phyloP scores from a whole-genome alignment of 306 rosid genomes.

The Begonia masoniana region DNA sequence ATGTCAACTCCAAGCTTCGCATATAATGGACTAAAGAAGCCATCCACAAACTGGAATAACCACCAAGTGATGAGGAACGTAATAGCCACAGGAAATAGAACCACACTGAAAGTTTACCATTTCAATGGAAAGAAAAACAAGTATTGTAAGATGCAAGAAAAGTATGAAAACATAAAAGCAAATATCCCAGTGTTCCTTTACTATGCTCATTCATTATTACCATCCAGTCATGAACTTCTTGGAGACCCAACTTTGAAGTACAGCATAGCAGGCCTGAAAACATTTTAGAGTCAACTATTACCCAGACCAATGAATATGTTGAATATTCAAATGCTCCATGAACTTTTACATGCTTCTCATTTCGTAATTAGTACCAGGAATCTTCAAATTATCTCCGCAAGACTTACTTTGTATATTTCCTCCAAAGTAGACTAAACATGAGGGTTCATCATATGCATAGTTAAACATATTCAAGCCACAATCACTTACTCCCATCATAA shows the following conservation, averaged over 20 bases:
- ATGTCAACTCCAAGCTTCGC: constrained; percentile 31
- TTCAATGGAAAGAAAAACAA: background rate
- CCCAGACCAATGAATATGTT: background rate
- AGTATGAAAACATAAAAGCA: background rate
- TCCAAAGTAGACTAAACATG: too few species aligned
- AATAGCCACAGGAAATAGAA: constrained; percentile 39
- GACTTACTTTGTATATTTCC: too few species aligned
- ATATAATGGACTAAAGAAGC: constrained; percentile 37
- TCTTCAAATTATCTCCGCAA: too few species aligned
- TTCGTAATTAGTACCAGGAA: too few species aligned
- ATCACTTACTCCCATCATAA: too few species aligned
- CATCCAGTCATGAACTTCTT: constrained; percentile 46
- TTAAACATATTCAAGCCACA: too few species aligned
- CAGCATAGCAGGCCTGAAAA: constrained; percentile 41
- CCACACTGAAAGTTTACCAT: constrained; percentile 26
- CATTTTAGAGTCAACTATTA: constrained; percentile 4
- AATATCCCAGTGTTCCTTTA: background rate
- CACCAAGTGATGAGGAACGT: constrained; percentile 42
- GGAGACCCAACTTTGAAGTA: constrained; percentile 40
- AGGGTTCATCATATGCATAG: too few species aligned
- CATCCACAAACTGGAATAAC: constrained; percentile 33
- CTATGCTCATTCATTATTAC: constrained; percentile 16
- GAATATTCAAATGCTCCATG: background rate
- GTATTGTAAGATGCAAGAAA: constrained; percentile 1
- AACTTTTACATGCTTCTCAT: background rate